Conservation (phyloP, 805 yeast species). For the Ogataea pilisensis region DNA sequence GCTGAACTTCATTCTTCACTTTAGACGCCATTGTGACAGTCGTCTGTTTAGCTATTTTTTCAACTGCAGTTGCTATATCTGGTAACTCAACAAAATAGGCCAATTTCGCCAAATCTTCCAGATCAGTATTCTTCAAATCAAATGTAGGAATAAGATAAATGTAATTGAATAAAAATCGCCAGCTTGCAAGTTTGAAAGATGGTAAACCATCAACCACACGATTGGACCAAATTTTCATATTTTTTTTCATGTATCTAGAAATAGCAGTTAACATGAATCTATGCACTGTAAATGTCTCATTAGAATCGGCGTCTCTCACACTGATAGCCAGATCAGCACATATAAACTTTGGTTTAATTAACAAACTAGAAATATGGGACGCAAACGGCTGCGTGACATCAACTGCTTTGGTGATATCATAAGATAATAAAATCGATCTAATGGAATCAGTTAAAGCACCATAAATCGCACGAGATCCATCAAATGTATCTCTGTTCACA, state of each 20-base stretch:
- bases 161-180: slow-evolving; percentile 29
- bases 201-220: not conserved
- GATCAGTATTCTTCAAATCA: slow-evolving; percentile 32
- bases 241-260: slow-evolving; percentile 6
- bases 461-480: slow-evolving; percentile 72
- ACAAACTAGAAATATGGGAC: slow-evolving; percentile 54
- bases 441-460: slow-evolving; percentile 73
- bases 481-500: slow-evolving; percentile 77
- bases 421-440: slow-evolving; percentile 50
- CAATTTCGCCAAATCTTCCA: slow-evolving; percentile 25
- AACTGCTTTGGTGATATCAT: slow-evolving; percentile 64
- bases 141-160: slow-evolving; percentile 24
- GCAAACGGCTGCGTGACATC: slow-evolving; percentile 72
- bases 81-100: slow-evolving; percentile 37
- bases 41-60: slow-evolving; percentile 19
- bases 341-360: slow-evolving; percentile 23
- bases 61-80: slow-evolving; percentile 30
- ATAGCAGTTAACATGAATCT: slow-evolving; percentile 37
- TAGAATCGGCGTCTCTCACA: slow-evolving; percentile 14
- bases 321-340: slow-evolving; percentile 33
- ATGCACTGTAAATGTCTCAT: slow-evolving; percentile 30
- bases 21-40: slow-evolving; percentile 24
- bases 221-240: slow-evolving; percentile 1
- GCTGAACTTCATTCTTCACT: slow-evolving; percentile 31
- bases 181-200: slow-evolving; percentile 26